Conservation (phyloP, 1,284 basidiomycete genomes). For the Lentinula novae-zelandiae region DNA sequence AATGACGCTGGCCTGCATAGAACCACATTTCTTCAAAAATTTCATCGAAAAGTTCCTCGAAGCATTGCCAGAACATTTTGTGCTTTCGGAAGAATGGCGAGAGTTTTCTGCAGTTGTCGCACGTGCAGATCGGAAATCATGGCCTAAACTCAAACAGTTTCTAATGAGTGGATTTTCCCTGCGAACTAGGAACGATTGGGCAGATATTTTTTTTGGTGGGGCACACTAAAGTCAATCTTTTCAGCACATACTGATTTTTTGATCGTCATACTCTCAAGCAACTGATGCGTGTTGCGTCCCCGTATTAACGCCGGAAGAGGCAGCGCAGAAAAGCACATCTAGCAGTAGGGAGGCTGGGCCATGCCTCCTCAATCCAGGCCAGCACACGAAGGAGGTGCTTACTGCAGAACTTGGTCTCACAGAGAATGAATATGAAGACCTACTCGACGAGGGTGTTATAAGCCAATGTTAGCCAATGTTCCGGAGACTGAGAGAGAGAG, state of each 20-base stretch:
- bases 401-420: constrained; percentile 38
- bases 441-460: constrained; percentile 41
- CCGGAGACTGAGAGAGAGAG: too few relatives aligned
- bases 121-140: constrained; percentile 50
- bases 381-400: constrained; percentile 50
- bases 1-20: constrained; percentile 76
- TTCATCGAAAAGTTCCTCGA: constrained; percentile 54
- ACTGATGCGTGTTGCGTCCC: constrained; percentile 77
- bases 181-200: constrained; percentile 67
- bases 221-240: background rate
- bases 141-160: constrained; percentile 59
- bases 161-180: constrained; percentile 59
- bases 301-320: constrained; percentile 65
- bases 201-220: constrained; percentile 59
- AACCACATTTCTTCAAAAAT: constrained; percentile 63
- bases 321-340: constrained; percentile 29
- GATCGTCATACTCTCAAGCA: constrained; percentile 30
- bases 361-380: constrained; percentile 39
- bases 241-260: background rate
- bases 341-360: constrained; percentile 9
- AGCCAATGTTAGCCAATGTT: background rate
- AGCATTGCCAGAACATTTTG: constrained; percentile 42
- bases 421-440: constrained; percentile 29
- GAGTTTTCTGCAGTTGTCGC: constrained; percentile 37
- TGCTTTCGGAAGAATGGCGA: constrained; percentile 41